Evolutionary conservation across 768 basidiomycete genomes (phyloP), one percentile per base, ranked within the genome.

Genomic region (Tulasnella sp.): DNA sequence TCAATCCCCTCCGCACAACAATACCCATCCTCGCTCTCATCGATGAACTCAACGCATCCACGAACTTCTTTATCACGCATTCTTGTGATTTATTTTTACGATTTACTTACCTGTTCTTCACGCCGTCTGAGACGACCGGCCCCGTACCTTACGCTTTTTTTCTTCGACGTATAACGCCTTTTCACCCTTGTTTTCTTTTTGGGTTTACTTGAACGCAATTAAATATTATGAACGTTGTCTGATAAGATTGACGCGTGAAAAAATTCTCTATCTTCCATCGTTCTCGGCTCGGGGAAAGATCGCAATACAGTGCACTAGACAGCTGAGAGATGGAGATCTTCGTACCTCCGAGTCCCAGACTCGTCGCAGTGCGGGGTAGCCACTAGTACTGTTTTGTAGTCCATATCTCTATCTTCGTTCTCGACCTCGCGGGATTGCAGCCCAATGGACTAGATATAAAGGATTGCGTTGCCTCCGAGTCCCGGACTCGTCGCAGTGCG

Each of bases 21-120:
- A 54, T 54, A 54, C 54, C 54, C 22, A 54, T 54, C 54, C 54
- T 54, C 48, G 42, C 42, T 22, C 24, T n/a, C 54, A 54, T 54
- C 54, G 54, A 54, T 54, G 54, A 54, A 54, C 54, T n/a, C n/a
- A 54, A 24, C 54, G 24, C 54, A 54, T 54, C 54, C 54, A 54
- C 54, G 54, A 54, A 54, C 54, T 54, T 54, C 24, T 54, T 54
- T 54, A 54, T 54, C 54, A 54, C 54, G 54, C 54, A 54, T 54
- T 54, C 54, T 54, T 54, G 54, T 54, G 54, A 54, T 11, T 54
- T 54, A 54, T 54, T 54, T 54, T 54, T 54, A 54, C 54, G 54
- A 54, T 54, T 54, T 54, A n/a, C 5, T n/a, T n/a, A 24, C 54
- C 24, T 46, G 44, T 46, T 54, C 24, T 54, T n/a, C 24, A 54